Evolutionary conservation across 208 protist species (phyloP).

Genomic region (Leishmania tarentolae): DNA sequence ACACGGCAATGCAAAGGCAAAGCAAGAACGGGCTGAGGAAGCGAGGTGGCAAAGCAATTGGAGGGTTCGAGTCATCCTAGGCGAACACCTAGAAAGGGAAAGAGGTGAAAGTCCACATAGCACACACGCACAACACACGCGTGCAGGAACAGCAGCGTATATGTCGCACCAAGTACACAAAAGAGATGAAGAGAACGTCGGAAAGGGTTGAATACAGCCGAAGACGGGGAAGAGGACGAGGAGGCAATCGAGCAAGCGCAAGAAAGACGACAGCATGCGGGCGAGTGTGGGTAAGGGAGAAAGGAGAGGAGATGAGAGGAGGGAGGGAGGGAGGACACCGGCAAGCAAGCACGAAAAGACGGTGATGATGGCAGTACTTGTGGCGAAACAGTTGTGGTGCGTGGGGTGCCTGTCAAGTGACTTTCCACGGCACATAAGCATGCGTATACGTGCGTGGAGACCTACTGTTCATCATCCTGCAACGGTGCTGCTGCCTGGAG

Average conservation of each 20-base stretch:
- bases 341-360: not conserved
- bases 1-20: not conserved
- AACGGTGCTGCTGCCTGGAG: not conserved
- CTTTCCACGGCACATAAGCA: not conserved
- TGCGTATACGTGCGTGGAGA: not conserved
- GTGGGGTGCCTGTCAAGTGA: not conserved
- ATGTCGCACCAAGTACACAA: too few relatives aligned
- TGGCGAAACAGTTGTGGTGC: not conserved
- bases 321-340: not conserved
- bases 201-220: slow-evolving; percentile 21
- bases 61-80: not conserved
- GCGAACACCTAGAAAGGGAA: not conserved
- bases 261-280: not conserved
- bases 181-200: not conserved
- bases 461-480: not conserved
- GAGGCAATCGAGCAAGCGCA: not conserved
- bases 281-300: not conserved
- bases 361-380: not conserved
- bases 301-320: not conserved
- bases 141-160: not conserved
- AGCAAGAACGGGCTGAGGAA: slow-evolving; percentile 13
- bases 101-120: not conserved
- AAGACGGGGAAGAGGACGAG: slow-evolving; percentile 16
- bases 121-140: not conserved
- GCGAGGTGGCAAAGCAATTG: not conserved